Base-by-base conservation (phyloP, 2,329 filamentous ascomycete genomes). In the Sphaceloma murrayae region DNA sequence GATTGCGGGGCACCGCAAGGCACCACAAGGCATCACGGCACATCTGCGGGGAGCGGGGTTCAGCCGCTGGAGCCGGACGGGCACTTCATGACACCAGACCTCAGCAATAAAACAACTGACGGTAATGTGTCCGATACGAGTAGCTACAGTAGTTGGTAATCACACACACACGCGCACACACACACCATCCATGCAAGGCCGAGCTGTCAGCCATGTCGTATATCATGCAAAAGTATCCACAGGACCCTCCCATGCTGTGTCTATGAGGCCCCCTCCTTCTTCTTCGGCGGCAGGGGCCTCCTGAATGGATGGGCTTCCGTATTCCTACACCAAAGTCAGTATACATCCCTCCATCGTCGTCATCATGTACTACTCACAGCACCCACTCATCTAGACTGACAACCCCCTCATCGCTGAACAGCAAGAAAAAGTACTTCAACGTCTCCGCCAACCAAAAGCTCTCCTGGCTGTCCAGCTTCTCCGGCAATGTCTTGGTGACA, bases 391-490 rank as follows among this genome's bases (percentile, higher is more conserved):
- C 81, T 55, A 85, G 59, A 54, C 70, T 80, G 30, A 83, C 66
- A 21, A 78, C 53, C n/a, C 73, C 68, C 0, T 82, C 79, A 46
- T 78, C 72, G 16, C 77, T 77, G 59, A 84, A 94, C 39, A 94
- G 70, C 46, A 94, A 62, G 60, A 86, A 94, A 53, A 91, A 94
- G 58, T 94, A 94, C 68, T 94, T 95, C 54, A 94, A 67, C 30
- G 86, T 94, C 70, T 94, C 87, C 3, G 83, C 83, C 49, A 86
- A 69, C 57, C 87, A 94, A 62, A 93, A 94, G 56, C 82, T 88
- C 66, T 94, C 82, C 83, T 89, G 88, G 53, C 70, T 68, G 59
- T 87, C 75, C 29, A 62, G 58, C 45, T 70, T 65, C 7, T 54
- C 55, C 1, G 69, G 62, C 5, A 55, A 31, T 1, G 54, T 52